These are phyloP conservation scores for Elsinoe batatas DNA, from an alignment of 2,329 filamentous ascomycete species.

Conservation along the genomic window DNA sequence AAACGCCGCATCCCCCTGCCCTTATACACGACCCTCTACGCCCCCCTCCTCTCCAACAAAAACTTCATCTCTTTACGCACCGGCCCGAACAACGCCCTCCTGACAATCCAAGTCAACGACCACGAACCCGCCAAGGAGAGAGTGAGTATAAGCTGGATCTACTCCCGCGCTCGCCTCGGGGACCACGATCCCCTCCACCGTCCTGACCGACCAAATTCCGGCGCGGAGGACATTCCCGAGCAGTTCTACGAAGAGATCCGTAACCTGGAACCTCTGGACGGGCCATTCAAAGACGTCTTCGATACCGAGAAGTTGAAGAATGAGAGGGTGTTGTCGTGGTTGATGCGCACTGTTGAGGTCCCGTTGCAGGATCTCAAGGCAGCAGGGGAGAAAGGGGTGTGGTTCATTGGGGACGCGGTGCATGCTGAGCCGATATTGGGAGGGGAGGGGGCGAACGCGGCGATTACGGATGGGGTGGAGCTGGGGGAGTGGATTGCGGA, in stretches of 20 bases:
- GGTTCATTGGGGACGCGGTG: conserved; percentile 32
- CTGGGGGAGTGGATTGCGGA: conserved; percentile 25
- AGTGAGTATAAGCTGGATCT: conserved; percentile 31
- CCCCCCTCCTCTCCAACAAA: conserved; percentile 15
- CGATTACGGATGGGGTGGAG: conserved; percentile 30
- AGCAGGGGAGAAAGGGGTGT: conserved; percentile 21
- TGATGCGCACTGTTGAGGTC: conserved; percentile 30
- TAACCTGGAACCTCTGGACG: conserved; percentile 20
- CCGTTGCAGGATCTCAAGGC: conserved; percentile 19
- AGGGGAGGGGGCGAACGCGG: conserved; percentile 31
- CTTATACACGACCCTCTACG: conserved; percentile 17
- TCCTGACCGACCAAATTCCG: conserved; percentile 25
- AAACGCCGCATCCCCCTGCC: conserved; percentile 20
- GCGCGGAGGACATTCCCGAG: conserved; percentile 27
- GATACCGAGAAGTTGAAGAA: conserved; percentile 23
- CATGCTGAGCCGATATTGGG: conserved; percentile 34
- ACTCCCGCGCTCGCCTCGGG: conserved; percentile 27
- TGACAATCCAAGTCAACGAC: conserved; percentile 27
- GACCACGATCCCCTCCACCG: conserved; percentile 26
- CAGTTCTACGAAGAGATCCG: conserved; percentile 29
- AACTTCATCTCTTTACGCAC: conserved; percentile 22
- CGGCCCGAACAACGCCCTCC: conserved; percentile 16
- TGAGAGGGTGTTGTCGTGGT: conserved; percentile 32
- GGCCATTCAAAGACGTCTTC: conserved; percentile 28
- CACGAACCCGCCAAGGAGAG: conserved; percentile 17